Conservation (phyloP, 306 rosid genomes). For the Astragalus membranaceus region DNA sequence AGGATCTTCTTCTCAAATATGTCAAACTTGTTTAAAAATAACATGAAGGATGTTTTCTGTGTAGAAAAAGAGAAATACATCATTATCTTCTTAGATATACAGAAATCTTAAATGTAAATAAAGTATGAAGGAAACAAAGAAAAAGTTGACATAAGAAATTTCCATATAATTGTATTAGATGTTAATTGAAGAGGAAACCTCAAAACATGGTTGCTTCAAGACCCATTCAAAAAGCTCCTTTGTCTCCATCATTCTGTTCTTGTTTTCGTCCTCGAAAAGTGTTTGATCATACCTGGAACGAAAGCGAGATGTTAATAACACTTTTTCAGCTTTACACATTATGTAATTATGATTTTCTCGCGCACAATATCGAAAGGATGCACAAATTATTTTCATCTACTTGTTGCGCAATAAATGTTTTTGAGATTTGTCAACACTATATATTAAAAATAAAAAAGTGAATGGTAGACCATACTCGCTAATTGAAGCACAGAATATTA, state of each 20-base stretch:
- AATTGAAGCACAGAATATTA: conserved; percentile 94
- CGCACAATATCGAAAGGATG: not conserved
- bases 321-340: conserved; percentile 11
- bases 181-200: conserved; percentile 48
- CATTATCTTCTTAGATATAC: not conserved
- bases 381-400: not conserved
- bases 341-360: conserved; percentile 1
- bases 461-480: conserved; percentile 71
- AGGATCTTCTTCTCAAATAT: conserved; percentile 93
- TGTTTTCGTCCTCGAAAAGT: conserved; percentile 92
- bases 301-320: conserved; percentile 17
- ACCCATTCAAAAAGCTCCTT: conserved; percentile 96
- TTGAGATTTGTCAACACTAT: not conserved
- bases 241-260: conserved; percentile 91
- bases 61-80: conserved; percentile 19
- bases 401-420: not conserved
- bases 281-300: conserved; percentile 91
- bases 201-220: conserved; percentile 90
- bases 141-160: conserved; percentile 1
- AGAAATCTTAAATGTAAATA: not conserved
- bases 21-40: conserved; percentile 93
- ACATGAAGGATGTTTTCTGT: conserved; percentile 98
- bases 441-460: not conserved
- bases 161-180: not conserved
- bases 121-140: not conserved